These are phyloP conservation scores for Codiaeum variegatum DNA, from an alignment of 441 rosid genomes.

Conservation along the genomic window DNA sequence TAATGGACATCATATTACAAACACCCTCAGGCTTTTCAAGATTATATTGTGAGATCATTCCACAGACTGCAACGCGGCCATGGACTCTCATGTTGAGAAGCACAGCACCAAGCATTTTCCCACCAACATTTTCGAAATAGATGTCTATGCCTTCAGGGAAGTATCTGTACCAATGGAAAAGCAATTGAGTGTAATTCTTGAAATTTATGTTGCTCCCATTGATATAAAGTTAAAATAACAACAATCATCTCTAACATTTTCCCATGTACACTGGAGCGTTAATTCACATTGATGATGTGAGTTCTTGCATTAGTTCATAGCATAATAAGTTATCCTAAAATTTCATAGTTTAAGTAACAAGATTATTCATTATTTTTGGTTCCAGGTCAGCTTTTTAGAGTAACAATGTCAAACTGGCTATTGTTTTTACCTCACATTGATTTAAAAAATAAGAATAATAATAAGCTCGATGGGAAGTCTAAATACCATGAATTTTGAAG, in stretches of 20 bases:
- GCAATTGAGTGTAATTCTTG: not conserved
- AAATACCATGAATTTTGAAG: not conserved
- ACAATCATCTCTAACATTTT: not conserved
- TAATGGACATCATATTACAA: not conserved
- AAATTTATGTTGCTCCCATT: not conserved
- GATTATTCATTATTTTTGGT: too few relatives aligned
- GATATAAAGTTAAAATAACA: not conserved
- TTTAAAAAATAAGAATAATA: not conserved
- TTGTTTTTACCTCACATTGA: not conserved
- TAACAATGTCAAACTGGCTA: not conserved
- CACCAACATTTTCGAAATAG: constrained; percentile 27
- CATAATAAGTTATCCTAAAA: not conserved
- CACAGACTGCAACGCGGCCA: constrained; percentile 11
- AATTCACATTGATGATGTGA: too few relatives aligned
- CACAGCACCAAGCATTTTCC: constrained; percentile 27
- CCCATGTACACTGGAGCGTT: too few relatives aligned
- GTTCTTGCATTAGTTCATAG: too few relatives aligned
- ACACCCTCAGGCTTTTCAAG: constrained; percentile 16
- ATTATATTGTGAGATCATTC: constrained; percentile 25
- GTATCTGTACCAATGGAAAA: not conserved
- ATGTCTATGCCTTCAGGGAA: constrained; percentile 20
- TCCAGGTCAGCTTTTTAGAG: too few relatives aligned
- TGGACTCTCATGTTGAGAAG: constrained; percentile 19
- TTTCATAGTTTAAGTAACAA: not conserved
- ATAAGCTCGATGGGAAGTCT: not conserved